Evolutionary conservation across 2,329 filamentous ascomycete genomes (phyloP).

Genomic region (Fusarium stilboides): DNA sequence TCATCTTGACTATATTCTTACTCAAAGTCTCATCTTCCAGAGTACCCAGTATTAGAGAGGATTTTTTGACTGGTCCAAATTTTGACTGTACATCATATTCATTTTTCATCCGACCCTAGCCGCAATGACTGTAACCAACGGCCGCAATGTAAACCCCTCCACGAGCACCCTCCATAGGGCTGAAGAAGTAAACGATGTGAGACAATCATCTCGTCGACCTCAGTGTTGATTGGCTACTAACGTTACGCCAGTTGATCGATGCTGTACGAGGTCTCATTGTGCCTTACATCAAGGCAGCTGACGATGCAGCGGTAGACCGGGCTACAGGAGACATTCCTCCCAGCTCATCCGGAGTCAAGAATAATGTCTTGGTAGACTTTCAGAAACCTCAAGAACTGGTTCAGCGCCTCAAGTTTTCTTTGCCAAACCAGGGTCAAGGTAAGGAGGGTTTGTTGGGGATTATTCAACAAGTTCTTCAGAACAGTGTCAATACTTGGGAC

Average conservation of each 20-base stretch:
- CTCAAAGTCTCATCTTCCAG: conserved; percentile 5
- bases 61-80: background rate
- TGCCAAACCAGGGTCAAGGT: conserved; percentile 73
- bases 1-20: background rate
- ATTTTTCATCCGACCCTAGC: conserved; percentile 25
- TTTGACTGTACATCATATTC: conserved; percentile 1
- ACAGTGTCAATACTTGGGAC: conserved; percentile 98
- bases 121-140: conserved; percentile 49
- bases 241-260: conserved; percentile 71
- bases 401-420: conserved; percentile 69
- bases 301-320: conserved; percentile 71
- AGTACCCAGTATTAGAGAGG: background rate
- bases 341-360: conserved; percentile 56
- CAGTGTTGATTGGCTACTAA: conserved; percentile 42
- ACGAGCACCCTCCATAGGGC: conserved; percentile 50
- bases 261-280: conserved; percentile 78
- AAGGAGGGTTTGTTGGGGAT: conserved; percentile 82
- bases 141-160: conserved; percentile 44
- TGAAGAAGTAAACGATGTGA: conserved; percentile 53
- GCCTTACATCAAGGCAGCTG: conserved; percentile 79
- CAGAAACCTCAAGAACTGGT: conserved; percentile 71
- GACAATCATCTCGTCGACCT: conserved; percentile 22
- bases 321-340: conserved; percentile 64
- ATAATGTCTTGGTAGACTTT: conserved; percentile 75
- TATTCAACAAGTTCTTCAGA: conserved; percentile 79